Base-by-base conservation (phyloP, 2,329 filamentous ascomycete genomes). In the Xylaria sp. region DNA sequence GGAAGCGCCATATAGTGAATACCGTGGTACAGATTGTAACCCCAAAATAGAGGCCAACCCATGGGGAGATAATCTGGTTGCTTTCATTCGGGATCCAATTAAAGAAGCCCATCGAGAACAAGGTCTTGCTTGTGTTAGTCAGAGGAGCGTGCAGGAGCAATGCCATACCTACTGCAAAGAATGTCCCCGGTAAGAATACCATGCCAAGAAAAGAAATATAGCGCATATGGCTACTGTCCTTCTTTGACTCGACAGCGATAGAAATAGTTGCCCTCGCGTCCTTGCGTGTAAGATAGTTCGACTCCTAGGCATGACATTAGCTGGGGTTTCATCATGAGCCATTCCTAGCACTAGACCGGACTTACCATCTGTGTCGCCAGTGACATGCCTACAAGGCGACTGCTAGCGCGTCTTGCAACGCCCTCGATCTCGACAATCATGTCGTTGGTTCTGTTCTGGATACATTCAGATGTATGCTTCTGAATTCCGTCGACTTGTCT, bases 51-150 rank as follows among this genome's bases (percentile, higher is more conserved):
- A 75, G 28, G 10, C 32, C 65, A 18, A 73, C 45, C 67, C 69
- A 74, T 4, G 72, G 73, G 15, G 73, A 74, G 8, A 72, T 30
- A 6, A 63, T 46, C 28, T 68, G 53, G 10, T 56, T n/a, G 43
- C 71, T 73, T 10, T 70, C 62, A 1, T 68, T 13, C 0, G 73
- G 72, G 12, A 61, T 67, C 73, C 69, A 72, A 18, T 70, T 69
- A 58, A 74, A 73, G 48, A 75, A 74, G 0, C 62, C 55, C 70
- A 70, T 74, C 0, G 73, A 74, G 55, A 74, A 74, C 34, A 75
- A 55, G 0, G 71, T 69, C 70, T 75, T 6, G 25, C 23, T 3
- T 1, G 18, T 18, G 32, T 28, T 41, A 28, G 15, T 8, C 10
- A 7, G 30, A n/a, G 15, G 30, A 18, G 1, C 0, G 18, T 30